A percentile compares a stretch with the other conserved stretches of the same genome.
Conservation (phyloP, 2,329 filamentous ascomycete genomes). For the Aureobasidium sp. region DNA sequence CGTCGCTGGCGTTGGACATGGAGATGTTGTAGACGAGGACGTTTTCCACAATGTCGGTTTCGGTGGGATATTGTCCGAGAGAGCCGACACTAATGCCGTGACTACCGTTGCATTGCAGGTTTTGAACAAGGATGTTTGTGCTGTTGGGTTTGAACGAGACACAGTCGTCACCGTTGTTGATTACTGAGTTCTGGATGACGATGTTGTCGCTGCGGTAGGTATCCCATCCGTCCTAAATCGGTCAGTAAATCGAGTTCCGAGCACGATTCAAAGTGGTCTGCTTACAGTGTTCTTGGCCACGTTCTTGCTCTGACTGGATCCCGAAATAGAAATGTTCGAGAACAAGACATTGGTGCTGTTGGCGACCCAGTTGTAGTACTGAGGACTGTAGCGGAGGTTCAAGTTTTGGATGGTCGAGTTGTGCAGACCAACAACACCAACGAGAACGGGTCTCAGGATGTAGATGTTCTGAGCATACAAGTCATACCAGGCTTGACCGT, state of each 20-base stretch:
- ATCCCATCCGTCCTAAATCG: slow-evolving; percentile 37
- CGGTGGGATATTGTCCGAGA: slow-evolving; percentile 56
- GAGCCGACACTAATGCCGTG: slow-evolving; percentile 68
- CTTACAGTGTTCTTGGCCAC: slow-evolving; percentile 51
- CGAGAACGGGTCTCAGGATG: slow-evolving; percentile 50
- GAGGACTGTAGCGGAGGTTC: slow-evolving; percentile 51
- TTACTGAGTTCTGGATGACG: slow-evolving; percentile 58
- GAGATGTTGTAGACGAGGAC: slow-evolving; percentile 42
- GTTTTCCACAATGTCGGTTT: slow-evolving; percentile 60
- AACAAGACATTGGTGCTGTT: slow-evolving; percentile 58
- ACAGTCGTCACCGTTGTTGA: slow-evolving; percentile 61
- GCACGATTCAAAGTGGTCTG: too few species aligned
- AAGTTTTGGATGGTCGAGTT: slow-evolving; percentile 52
- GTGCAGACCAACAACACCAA: slow-evolving; percentile 50
- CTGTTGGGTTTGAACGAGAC: slow-evolving; percentile 69
- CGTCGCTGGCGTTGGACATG: slow-evolving; percentile 44
- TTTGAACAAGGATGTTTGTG: slow-evolving; percentile 60
- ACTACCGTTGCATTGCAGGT: slow-evolving; percentile 58
- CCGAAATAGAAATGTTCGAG: slow-evolving; percentile 52
- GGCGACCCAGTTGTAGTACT: slow-evolving; percentile 59
- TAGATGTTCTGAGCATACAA: slow-evolving; percentile 50
- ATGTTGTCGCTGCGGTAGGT: slow-evolving; percentile 54
- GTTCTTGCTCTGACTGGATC: slow-evolving; percentile 45
- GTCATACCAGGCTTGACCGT: slow-evolving; percentile 58
- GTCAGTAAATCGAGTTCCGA: too few species aligned